phyloP scores from a whole-genome alignment of 441 rosid genomes.

The Gossypium schwendimanii region DNA sequence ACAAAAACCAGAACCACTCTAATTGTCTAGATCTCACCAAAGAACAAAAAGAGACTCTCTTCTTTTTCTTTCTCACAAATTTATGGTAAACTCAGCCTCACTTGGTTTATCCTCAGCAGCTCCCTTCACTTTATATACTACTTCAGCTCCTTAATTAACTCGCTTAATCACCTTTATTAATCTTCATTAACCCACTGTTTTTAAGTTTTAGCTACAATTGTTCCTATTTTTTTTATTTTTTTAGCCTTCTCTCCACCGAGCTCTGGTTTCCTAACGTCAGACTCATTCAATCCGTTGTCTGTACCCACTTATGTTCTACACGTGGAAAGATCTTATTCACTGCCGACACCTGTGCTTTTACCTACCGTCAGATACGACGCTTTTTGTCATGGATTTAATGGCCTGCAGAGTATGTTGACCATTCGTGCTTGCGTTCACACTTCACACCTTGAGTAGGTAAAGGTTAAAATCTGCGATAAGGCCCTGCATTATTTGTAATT shows the following conservation, averaged over 20 bases:
- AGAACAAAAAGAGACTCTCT: not conserved
- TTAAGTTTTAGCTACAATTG: not conserved
- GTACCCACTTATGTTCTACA: conserved; percentile 4
- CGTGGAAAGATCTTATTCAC: not conserved
- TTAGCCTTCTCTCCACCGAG: not conserved
- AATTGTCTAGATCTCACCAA: not conserved
- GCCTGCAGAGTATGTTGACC: conserved; percentile 20
- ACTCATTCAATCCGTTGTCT: not conserved
- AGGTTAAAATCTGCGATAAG: no score
- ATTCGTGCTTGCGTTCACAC: conserved; percentile 25
- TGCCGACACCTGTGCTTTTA: conserved; percentile 17
- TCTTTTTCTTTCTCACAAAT: not conserved
- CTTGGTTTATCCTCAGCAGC: not conserved
- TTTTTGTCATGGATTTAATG: not conserved
- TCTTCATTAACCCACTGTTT: not conserved
- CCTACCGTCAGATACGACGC: not conserved
- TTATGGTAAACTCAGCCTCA: conserved; percentile 18
- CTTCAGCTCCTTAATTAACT: not conserved
- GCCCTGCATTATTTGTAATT: no score
- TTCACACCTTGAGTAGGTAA: conserved; percentile 18
- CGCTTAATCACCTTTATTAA: not conserved
- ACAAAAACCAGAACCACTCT: conserved; percentile 1
- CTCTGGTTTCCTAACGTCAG: conserved; percentile 15
- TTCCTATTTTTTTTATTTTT: not conserved
- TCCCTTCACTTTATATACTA: conserved; percentile 21